phyloP scores from a whole-genome alignment of 2,329 filamentous ascomycete genomes.

The Venturia nashicola region DNA sequence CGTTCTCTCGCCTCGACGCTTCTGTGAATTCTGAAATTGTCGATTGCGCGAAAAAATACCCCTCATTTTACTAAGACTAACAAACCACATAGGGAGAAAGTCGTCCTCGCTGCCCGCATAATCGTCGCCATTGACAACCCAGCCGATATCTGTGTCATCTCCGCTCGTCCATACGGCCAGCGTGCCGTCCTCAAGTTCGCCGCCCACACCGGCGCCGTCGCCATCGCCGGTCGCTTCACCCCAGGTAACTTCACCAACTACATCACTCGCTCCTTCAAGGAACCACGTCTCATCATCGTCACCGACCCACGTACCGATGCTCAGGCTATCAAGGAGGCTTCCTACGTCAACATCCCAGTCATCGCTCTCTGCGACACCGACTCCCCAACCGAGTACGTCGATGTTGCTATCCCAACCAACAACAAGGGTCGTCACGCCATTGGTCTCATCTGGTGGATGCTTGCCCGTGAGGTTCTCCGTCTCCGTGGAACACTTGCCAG shows the following conservation, averaged over 20 bases:
- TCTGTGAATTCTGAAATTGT: background rate
- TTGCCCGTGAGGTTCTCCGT: slow-evolving; percentile 98
- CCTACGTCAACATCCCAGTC: slow-evolving; percentile 99
- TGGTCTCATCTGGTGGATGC: slow-evolving; percentile 98
- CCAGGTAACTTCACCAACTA: slow-evolving; percentile 99
- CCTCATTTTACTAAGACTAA: slow-evolving; percentile 3
- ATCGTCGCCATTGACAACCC: slow-evolving; percentile 99
- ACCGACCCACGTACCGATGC: slow-evolving; percentile 99
- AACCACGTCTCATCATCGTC: slow-evolving; percentile 98
- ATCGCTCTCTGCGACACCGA: slow-evolving; percentile 98
- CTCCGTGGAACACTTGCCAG: slow-evolving; percentile 92
- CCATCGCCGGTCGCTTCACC: slow-evolving; percentile 99
- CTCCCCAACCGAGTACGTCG: slow-evolving; percentile 98
- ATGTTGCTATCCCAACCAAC: slow-evolving; percentile 98
- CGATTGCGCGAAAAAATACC: background rate
- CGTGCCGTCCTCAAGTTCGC: slow-evolving; percentile 99
- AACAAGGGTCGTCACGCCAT: slow-evolving; percentile 99
- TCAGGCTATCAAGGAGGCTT: slow-evolving; percentile 99
- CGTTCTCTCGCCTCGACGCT: background rate
- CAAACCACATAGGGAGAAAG: slow-evolving; percentile 63
- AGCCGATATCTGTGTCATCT: slow-evolving; percentile 84
- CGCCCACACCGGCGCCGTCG: slow-evolving; percentile 90
- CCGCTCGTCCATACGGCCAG: slow-evolving; percentile 98
- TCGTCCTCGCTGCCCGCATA: slow-evolving; percentile 95
- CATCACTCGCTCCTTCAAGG: slow-evolving; percentile 99